Conservation (phyloP, 345 rosid species). For the Combretum micranthum region DNA sequence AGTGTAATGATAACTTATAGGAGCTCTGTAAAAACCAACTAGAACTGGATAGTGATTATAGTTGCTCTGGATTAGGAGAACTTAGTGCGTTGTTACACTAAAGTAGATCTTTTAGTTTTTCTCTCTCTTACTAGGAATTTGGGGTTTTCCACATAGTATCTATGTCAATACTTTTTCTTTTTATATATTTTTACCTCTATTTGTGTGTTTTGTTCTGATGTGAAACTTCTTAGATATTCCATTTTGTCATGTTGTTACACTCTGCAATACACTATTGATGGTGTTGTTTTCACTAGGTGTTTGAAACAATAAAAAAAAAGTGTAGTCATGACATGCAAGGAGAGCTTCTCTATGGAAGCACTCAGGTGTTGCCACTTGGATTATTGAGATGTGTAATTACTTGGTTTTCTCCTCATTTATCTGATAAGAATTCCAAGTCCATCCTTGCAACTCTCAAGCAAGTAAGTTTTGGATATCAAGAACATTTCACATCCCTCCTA, state of each 20-base stretch:
- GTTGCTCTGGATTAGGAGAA: too few relatives aligned
- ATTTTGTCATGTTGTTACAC: not conserved
- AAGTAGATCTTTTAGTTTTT: too few relatives aligned
- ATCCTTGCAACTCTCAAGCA: constrained; percentile 39
- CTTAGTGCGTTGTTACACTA: too few relatives aligned
- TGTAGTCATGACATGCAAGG: constrained; percentile 50
- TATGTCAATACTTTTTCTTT: too few relatives aligned
- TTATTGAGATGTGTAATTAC: constrained; percentile 56
- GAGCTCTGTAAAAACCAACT: too few relatives aligned
- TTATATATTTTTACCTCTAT: too few relatives aligned
- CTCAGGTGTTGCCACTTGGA: constrained; percentile 69
- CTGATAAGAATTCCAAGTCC: constrained; percentile 42
- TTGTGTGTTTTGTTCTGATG: too few relatives aligned
- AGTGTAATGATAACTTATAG: too few relatives aligned
- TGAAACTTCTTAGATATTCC: too few relatives aligned
- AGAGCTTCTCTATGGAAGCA: constrained; percentile 46
- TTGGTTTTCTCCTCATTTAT: constrained; percentile 64
- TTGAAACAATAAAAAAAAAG: constrained; percentile 39
- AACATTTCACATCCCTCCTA: constrained; percentile 46
- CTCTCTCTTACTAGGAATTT: too few relatives aligned
- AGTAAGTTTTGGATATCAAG: constrained; percentile 22
- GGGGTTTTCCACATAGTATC: too few relatives aligned
- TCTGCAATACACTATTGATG: not conserved
- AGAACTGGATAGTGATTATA: too few relatives aligned
- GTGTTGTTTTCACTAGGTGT: constrained; percentile 33